Evolutionary conservation across 257 asterid species (phyloP).

Genomic region (Verbascum thapsus): DNA sequence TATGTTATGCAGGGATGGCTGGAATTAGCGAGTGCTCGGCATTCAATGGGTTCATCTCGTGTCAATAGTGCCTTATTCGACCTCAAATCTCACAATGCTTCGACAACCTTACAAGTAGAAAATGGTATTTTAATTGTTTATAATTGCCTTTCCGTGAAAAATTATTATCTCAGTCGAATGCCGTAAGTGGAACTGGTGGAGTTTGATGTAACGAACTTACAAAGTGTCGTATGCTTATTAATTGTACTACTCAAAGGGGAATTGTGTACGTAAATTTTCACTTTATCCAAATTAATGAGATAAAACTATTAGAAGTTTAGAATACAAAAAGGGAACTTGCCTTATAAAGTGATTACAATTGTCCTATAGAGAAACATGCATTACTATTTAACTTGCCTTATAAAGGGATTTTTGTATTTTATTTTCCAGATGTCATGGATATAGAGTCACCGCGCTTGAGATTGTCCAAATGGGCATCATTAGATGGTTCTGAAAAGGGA

Average conservation of each 20-base stretch:
- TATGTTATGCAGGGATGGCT: conserved; percentile 72
- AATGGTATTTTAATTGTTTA: conserved; percentile 41
- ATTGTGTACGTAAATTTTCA: background rate
- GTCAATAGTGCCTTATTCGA: conserved; percentile 65
- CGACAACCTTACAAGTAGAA: conserved; percentile 64
- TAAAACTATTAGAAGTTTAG: background rate
- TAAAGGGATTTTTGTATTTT: conserved; percentile 12
- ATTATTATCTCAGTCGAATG: background rate
- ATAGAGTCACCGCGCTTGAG: conserved; percentile 46
- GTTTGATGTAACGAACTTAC: background rate
- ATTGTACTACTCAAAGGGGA: background rate
- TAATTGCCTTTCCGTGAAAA: background rate
- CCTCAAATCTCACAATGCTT: conserved; percentile 77
- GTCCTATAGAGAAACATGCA: conserved; percentile 4
- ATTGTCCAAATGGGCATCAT: conserved; percentile 69
- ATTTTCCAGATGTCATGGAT: conserved; percentile 39
- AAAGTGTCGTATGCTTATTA: background rate
- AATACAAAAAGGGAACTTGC: background rate
- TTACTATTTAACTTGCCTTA: background rate
- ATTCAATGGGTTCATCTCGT: conserved; percentile 87
- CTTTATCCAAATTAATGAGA: background rate
- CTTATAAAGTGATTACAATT: background rate
- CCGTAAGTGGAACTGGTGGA: too few species aligned
- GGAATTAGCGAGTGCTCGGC: conserved; percentile 88
- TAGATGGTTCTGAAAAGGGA: conserved; percentile 47